Evolutionary conservation across 768 basidiomycete species (phyloP).

Genomic region (Terana coerulea): DNA sequence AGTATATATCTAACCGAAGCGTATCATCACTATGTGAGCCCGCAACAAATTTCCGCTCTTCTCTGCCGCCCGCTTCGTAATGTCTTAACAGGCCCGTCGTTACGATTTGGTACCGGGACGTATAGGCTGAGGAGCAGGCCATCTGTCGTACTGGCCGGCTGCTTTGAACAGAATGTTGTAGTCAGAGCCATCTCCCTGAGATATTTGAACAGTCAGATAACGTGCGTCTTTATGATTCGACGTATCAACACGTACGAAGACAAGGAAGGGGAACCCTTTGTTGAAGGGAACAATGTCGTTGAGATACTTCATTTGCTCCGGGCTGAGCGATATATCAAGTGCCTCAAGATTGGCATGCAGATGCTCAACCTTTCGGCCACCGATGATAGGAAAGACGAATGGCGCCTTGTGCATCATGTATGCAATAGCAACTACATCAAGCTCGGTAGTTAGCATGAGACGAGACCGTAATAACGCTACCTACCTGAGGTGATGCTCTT

Average conservation of each 20-base stretch:
- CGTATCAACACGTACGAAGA: constrained; percentile 23
- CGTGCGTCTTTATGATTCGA: not conserved
- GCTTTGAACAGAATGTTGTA: constrained; percentile 15
- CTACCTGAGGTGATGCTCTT: not conserved
- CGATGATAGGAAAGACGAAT: constrained; percentile 45
- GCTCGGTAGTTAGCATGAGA: not conserved
- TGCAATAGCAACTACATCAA: constrained; percentile 39
- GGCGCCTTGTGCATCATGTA: constrained; percentile 48
- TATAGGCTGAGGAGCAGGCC: constrained; percentile 13
- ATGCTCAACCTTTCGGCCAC: constrained; percentile 46
- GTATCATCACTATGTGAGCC: no score
- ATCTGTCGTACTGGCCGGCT: constrained; percentile 21
- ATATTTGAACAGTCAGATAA: not conserved
- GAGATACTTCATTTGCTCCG: constrained; percentile 40
- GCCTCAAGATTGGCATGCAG: constrained; percentile 45
- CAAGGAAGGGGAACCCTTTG: constrained; percentile 34
- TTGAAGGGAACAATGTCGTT: constrained; percentile 40
- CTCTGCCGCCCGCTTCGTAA: no score
- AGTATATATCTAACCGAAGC: no score
- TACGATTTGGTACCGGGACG: no score
- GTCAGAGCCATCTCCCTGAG: constrained; percentile 26
- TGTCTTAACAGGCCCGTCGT: no score
- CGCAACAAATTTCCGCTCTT: no score
- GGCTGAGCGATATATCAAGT: constrained; percentile 37
- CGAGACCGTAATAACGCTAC: constrained; percentile 10